Evolutionary conservation across 2,329 filamentous ascomycete genomes (phyloP).

Genomic region (Epichloe sibirici): DNA sequence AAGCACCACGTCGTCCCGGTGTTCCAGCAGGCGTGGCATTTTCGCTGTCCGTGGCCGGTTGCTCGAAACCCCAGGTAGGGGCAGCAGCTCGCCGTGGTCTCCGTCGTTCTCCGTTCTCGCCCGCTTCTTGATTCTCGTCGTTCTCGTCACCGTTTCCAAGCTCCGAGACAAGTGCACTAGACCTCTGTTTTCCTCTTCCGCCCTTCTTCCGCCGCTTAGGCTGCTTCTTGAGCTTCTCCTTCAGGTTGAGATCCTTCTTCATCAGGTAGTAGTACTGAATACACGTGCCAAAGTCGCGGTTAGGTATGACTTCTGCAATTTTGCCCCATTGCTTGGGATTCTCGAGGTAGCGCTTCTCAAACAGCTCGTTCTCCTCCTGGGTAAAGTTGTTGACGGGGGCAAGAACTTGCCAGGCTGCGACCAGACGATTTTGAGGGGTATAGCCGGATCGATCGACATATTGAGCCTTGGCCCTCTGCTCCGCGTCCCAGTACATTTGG

Average conservation of each 20-base stretch:
- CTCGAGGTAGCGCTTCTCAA: conserved; percentile 64
- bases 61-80: conserved; percentile 60
- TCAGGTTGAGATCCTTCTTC: conserved; percentile 63
- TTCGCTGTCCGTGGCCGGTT: conserved; percentile 45
- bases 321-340: conserved; percentile 74
- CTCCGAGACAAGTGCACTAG: conserved; percentile 55
- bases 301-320: conserved; percentile 54
- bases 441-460: conserved; percentile 57
- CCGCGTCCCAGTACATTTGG: conserved; percentile 51
- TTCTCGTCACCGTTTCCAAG: conserved; percentile 46
- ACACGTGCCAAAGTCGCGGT: conserved; percentile 63
- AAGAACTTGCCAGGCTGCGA: conserved; percentile 59
- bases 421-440: conserved; percentile 52
- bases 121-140: conserved; percentile 42
- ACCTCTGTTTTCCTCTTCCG: conserved; percentile 43
- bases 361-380: conserved; percentile 53
- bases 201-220: conserved; percentile 46
- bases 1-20: conserved; percentile 37
- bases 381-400: conserved; percentile 66
- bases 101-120: conserved; percentile 48
- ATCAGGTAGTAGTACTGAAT: conserved; percentile 81
- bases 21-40: conserved; percentile 44
- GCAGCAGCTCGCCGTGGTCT: conserved; percentile 54
- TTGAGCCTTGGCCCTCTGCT: conserved; percentile 44
- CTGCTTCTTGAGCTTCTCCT: conserved; percentile 60